Conservation (phyloP, 2,329 filamentous ascomycete genomes). For the Cryphonectria japonica region DNA sequence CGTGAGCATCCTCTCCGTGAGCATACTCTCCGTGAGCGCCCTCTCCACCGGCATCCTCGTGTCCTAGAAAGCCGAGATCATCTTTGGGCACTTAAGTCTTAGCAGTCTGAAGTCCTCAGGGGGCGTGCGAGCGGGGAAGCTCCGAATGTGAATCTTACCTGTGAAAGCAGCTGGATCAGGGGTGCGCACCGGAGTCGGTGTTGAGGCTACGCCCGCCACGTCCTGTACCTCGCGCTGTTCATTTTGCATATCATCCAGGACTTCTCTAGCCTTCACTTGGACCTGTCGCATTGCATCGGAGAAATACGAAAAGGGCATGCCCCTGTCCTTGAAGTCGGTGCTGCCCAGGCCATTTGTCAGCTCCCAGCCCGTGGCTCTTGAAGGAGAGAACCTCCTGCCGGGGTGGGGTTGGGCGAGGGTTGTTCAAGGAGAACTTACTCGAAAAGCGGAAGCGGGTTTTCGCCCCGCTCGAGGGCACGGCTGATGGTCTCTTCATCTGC, state of each 20-base stretch:
- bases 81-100: too few species aligned
- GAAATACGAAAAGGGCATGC: slow-evolving; percentile 14
- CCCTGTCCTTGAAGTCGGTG: slow-evolving; percentile 16
- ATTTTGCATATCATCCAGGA: not conserved
- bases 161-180: not conserved
- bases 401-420: too few species aligned
- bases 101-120: not conserved
- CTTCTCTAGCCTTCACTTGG: not conserved
- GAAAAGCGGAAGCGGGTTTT: slow-evolving; percentile 6
- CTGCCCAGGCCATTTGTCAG: not conserved
- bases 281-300: not conserved
- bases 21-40: too few species aligned
- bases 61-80: too few species aligned
- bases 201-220: not conserved
- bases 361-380: not conserved
- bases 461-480: not conserved
- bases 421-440: slow-evolving; percentile 4
- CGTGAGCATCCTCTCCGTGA: not conserved
- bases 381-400: not conserved
- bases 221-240: not conserved
- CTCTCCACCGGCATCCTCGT: not conserved
- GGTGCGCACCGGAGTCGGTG: slow-evolving; percentile 4
- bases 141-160: not conserved
- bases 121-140: not conserved
- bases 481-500: slow-evolving; percentile 4